These are phyloP conservation scores for Pichia sp. DNA, from an alignment of 1,139 yeast genomes.

Conservation along the genomic window DNA sequence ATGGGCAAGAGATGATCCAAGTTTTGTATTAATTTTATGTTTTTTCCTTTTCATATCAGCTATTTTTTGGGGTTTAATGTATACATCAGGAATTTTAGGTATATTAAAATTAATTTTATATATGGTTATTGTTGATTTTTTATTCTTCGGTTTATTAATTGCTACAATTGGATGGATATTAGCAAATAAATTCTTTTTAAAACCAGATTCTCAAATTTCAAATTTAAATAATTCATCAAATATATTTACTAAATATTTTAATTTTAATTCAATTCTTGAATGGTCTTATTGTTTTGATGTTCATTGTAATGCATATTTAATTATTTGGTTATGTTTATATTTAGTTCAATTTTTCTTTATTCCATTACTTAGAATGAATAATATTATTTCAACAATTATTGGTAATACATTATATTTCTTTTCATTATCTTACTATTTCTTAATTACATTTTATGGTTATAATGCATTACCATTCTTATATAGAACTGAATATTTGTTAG, in stretches of 20 bases:
- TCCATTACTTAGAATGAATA: conserved; percentile 61
- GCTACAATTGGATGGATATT: conserved; percentile 71
- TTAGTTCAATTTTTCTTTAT: conserved; percentile 69
- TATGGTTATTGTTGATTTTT: conserved; percentile 82
- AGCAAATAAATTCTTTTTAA: conserved; percentile 54
- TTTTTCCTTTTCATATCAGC: conserved; percentile 66
- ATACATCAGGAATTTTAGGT: conserved; percentile 56
- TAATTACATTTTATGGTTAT: conserved; percentile 82
- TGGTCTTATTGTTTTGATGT: conserved; percentile 96
- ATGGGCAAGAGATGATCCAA: conserved; percentile 90
- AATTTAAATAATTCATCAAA: conserved; percentile 4
- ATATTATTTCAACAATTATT: conserved; percentile 57
- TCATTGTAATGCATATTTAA: conserved; percentile 81
- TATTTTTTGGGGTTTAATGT: conserved; percentile 85
- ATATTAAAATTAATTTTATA: conserved; percentile 61
- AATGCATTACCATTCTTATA: conserved; percentile 75
- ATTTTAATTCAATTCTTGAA: conserved; percentile 46
- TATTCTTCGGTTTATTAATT: conserved; percentile 60
- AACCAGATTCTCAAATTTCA: conserved; percentile 26
- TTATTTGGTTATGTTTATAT: conserved; percentile 75
- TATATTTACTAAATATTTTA: conserved; percentile 14
- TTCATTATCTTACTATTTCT: conserved; percentile 67
- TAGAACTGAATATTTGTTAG: conserved; percentile 48
- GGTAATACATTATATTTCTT: conserved; percentile 76
- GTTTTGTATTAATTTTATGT: conserved; percentile 69